A percentile compares a stretch with the other conserved stretches of the same genome.
These are phyloP conservation scores for Coprinopsis sp. DNA, from an alignment of 768 basidiomycete species.

Conservation along the genomic window DNA sequence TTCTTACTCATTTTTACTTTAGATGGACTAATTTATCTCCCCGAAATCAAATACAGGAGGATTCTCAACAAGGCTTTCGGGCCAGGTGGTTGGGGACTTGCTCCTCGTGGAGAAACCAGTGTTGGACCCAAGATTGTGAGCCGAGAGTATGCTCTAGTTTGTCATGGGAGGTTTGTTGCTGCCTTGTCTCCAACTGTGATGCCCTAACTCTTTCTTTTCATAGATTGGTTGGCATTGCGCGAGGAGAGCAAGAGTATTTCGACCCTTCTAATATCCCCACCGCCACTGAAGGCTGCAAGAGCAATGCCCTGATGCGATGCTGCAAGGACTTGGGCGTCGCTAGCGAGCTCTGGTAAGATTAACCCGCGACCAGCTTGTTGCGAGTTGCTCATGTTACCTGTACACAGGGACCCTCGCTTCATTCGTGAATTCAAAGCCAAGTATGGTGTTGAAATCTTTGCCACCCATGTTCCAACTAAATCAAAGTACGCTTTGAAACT, in stretches of 20 bases:
- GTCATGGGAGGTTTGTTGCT: constrained; percentile 72
- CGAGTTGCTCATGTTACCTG: not conserved
- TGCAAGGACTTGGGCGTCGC: constrained; percentile 96
- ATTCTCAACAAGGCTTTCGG: constrained; percentile 92
- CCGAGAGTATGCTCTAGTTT: constrained; percentile 91
- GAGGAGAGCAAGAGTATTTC: constrained; percentile 97
- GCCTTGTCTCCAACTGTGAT: not conserved
- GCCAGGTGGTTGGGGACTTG: constrained; percentile 95
- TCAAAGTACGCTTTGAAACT: constrained; percentile 67
- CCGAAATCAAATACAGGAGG: constrained; percentile 94
- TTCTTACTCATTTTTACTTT: constrained; percentile 1
- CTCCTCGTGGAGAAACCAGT: constrained; percentile 88
- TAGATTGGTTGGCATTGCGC: constrained; percentile 84
- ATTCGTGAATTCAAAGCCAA: constrained; percentile 89
- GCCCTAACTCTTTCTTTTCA: not conserved
- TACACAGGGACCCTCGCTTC: constrained; percentile 85
- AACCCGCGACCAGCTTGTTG: not conserved
- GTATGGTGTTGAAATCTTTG: constrained; percentile 81
- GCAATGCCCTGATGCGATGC: constrained; percentile 95
- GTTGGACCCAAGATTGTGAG: constrained; percentile 85
- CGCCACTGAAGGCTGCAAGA: constrained; percentile 92
- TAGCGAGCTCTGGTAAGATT: constrained; percentile 91
- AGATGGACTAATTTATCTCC: constrained; percentile 94
- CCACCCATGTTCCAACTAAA: constrained; percentile 78
- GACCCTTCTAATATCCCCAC: constrained; percentile 88